Conservation (phyloP, 1,284 basidiomycete genomes). For the Irpex rosettiformis region DNA sequence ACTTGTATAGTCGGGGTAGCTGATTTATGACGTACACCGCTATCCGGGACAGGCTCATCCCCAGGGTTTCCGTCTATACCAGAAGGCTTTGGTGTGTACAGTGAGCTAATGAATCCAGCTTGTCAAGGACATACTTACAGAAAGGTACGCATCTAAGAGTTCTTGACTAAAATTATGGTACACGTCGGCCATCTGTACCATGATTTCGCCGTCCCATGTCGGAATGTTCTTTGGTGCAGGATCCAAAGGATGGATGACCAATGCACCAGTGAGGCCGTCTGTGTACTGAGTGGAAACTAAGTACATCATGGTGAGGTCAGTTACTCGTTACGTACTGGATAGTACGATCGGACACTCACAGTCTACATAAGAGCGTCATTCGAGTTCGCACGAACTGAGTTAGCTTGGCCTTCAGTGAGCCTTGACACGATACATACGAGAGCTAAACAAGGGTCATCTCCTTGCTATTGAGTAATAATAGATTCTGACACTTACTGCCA, state of each 20-base stretch:
- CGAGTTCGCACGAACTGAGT: background rate
- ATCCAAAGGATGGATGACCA: conserved; percentile 17
- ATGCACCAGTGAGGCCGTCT: conserved; percentile 44
- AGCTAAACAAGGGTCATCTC: conserved; percentile 11
- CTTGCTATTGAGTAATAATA: background rate
- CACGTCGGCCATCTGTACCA: conserved; percentile 34
- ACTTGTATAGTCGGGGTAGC: too few species aligned
- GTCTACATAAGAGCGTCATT: too few species aligned
- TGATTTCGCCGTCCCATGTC: conserved; percentile 33
- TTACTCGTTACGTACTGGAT: background rate
- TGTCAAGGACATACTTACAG: conserved; percentile 17
- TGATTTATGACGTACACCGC: conserved; percentile 21
- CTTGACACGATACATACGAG: conserved; percentile 16
- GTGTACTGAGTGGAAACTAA: conserved; percentile 37
- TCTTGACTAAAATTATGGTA: conserved; percentile 32
- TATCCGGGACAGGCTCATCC: conserved; percentile 38
- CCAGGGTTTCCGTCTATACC: conserved; percentile 32
- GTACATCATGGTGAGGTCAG: background rate
- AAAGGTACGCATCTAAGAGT: conserved; percentile 29
- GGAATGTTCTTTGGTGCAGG: conserved; percentile 26
- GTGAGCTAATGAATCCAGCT: background rate
- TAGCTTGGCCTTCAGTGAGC: background rate
- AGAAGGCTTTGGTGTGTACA: conserved; percentile 18
- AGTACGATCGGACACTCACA: conserved; percentile 11
- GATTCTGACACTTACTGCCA: conserved; percentile 27